A percentile compares a stretch with the other conserved stretches of the same genome.
phyloP scores from a whole-genome alignment of 164 flowering plant genomes.

The Amborella trichopoda region DNA sequence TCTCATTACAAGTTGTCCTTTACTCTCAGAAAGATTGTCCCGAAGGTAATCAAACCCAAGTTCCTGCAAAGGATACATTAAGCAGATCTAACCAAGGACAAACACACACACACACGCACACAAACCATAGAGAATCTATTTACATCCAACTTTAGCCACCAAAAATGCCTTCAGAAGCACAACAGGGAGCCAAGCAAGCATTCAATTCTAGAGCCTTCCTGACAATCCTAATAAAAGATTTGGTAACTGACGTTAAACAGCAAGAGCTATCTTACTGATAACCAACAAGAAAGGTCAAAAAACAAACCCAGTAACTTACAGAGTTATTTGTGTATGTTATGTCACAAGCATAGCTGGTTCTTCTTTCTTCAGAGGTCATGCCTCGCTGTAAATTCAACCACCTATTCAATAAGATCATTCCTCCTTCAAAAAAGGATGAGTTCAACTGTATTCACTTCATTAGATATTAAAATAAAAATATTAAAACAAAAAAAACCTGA shows the following conservation, averaged over 20 bases:
- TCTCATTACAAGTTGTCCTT: slow-evolving; percentile 89
- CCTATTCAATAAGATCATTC: background rate
- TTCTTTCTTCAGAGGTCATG: slow-evolving; percentile 68
- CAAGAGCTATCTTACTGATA: too few species aligned
- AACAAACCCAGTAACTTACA: slow-evolving; percentile 31
- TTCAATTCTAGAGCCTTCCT: too few species aligned
- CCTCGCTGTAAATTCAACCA: slow-evolving; percentile 44
- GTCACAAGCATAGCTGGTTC: slow-evolving; percentile 75
- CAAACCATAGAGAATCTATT: too few species aligned
- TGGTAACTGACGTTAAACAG: too few species aligned
- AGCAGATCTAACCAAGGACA: too few species aligned
- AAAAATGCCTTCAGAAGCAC: too few species aligned
- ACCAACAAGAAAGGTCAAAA: background rate
- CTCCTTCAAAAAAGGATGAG: too few species aligned
- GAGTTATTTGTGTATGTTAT: slow-evolving; percentile 95
- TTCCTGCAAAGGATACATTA: slow-evolving; percentile 53
- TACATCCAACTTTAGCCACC: too few species aligned
- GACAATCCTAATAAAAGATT: too few species aligned
- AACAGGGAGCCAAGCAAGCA: too few species aligned
- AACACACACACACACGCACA: too few species aligned
- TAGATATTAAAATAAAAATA: background rate
- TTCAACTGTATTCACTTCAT: too few species aligned
- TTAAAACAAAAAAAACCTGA: slow-evolving; percentile 35
- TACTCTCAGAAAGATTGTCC: slow-evolving; percentile 74
- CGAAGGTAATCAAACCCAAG: slow-evolving; percentile 98